Evolutionary conservation across 148 eudicot genomes (phyloP).

Genomic region (Cornus kousa): DNA sequence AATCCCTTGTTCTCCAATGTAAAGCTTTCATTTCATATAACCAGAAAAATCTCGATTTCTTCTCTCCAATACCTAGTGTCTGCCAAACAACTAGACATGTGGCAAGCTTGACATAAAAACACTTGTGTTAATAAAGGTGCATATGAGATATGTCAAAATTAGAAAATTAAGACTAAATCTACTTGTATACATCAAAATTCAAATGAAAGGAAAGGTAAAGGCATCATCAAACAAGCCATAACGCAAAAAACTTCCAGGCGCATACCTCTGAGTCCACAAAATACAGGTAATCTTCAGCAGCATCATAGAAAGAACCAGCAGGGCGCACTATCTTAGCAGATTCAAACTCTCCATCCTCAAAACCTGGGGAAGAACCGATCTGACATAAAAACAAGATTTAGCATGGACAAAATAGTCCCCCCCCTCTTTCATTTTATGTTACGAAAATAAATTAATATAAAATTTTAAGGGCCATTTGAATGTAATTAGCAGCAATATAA

Average conservation of each 20-base stretch:
- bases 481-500: neutral
- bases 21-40: too few relatives aligned
- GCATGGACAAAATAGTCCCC: constrained; percentile 21
- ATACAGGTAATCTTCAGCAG: constrained; percentile 69
- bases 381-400: constrained; percentile 45
- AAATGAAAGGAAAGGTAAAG: neutral
- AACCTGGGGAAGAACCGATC: constrained; percentile 99
- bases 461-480: neutral
- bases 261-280: constrained; percentile 90
- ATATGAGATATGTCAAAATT: neutral
- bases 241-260: neutral
- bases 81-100: neutral
- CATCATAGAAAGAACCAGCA: constrained; percentile 79
- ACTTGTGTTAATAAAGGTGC: neutral
- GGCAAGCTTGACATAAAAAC: neutral
- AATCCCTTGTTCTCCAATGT: too few relatives aligned
- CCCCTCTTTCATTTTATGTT: constrained; percentile 17
- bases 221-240: neutral
- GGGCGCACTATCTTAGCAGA: constrained; percentile 75
- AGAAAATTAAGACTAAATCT: neutral
- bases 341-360: constrained; percentile 96
- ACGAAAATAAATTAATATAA: neutral
- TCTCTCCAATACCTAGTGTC: too few relatives aligned
- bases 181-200: neutral
- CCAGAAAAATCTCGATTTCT: too few relatives aligned